Conservation (phyloP, 352 stramenopile genomes). For the Phytophthora citricola region DNA sequence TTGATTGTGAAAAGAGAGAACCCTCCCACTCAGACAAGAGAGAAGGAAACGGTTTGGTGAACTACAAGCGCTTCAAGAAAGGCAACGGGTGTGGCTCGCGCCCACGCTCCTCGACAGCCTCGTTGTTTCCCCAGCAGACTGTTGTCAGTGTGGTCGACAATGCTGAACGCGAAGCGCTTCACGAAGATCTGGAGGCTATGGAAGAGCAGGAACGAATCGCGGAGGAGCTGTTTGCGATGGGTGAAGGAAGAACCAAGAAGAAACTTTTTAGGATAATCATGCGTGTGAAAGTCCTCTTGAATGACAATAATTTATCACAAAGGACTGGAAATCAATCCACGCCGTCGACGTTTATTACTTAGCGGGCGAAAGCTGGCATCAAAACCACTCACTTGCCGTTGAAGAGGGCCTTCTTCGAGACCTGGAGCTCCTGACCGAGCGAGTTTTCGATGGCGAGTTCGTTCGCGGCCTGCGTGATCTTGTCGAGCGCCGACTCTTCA, state of each 20-base stretch:
- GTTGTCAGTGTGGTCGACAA: constrained; percentile 77
- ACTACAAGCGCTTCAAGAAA: constrained; percentile 91
- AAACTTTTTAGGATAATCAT: constrained; percentile 46
- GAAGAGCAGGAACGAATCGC: constrained; percentile 87
- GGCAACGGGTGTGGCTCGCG: constrained; percentile 59
- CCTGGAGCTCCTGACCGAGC: constrained; percentile 81
- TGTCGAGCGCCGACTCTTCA: constrained; percentile 85
- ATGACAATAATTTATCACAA: constrained; percentile 36
- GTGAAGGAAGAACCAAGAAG: constrained; percentile 58
- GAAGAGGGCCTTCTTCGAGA: constrained; percentile 87
- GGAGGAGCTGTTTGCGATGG: constrained; percentile 85
- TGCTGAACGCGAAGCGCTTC: constrained; percentile 54
- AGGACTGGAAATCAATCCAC: constrained; percentile 19
- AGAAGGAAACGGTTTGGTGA: constrained; percentile 34
- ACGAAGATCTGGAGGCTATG: constrained; percentile 68
- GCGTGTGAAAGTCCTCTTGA: constrained; percentile 5
- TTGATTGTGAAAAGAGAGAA: constrained; percentile 57
- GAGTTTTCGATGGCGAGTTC: constrained; percentile 88
- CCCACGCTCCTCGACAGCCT: constrained; percentile 45
- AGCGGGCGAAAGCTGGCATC: constrained; percentile 9
- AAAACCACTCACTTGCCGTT: constrained; percentile 72
- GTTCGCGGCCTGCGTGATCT: constrained; percentile 87
- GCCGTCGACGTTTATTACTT: constrained; percentile 29
- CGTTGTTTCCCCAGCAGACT: constrained; percentile 61
- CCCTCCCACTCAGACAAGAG: neutral